Evolutionary conservation across 306 rosid genomes (phyloP), one percentile per base, ranked within the genome.

Genomic region (Parietaria judaica): DNA sequence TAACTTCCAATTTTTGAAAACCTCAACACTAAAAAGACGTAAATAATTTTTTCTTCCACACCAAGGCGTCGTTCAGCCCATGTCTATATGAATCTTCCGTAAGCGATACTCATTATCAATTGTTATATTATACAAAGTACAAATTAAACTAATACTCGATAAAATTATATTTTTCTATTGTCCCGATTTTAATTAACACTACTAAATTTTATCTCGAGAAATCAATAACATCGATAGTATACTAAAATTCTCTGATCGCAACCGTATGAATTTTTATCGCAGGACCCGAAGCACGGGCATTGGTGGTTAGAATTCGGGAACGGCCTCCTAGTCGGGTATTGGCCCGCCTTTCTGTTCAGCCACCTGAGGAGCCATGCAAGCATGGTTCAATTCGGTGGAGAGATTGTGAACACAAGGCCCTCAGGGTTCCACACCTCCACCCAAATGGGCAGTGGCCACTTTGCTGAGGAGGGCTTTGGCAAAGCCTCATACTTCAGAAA

Each of bases 361-460:
- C 99, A 88, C 72, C 74, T 94, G 70, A 80, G 94, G 75, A 84
- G 68, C 70, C 97, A 88, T 68, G 99, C 99, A 52, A 81, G 79
- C 73, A 94, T 94, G 99, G 74, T 94, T 3, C 99, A 94, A 68
- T 94, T 94, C 72, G 99, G 99, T 51, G 99, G 99, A 14, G 99
- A 94, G 65, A 73, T 94, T 49, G 96, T 94, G 64, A 88, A 94
- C 62, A 80, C 87, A n/a, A 74, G 84, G 63, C 84, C 95, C 57
- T 76, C 87, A 51, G 99, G 99, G 0, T 84, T 73, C 31, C 99
- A 94, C 86, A 94, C 99, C 7, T 81, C 87, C 6, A 94, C 99
- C 14, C 89, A 94, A 56, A 94, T 94, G 99, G 99, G 99, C 1
- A 94, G 99, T 74, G 99, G 99, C 11, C 99, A 94, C 78, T 94